phyloP scores from a whole-genome alignment of 352 stramenopile genomes.

The Aphanomyces cochlioides region DNA sequence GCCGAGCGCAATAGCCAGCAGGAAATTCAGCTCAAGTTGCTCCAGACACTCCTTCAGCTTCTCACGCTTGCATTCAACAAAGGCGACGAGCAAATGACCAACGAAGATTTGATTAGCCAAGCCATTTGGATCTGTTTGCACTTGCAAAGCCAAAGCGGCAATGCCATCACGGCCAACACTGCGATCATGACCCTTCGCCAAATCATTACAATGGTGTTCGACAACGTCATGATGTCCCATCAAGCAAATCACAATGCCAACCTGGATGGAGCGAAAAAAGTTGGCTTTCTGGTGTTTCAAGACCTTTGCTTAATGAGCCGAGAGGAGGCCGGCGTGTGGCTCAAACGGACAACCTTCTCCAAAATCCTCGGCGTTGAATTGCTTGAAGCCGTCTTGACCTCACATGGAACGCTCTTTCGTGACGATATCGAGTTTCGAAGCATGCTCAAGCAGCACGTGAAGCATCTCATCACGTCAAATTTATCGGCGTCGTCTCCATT shows the following conservation, averaged over 20 bases:
- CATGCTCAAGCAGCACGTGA: conserved; percentile 79
- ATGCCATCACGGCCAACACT: conserved; percentile 77
- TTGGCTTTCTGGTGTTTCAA: conserved; percentile 81
- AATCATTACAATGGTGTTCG: conserved; percentile 82
- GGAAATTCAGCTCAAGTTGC: conserved; percentile 84
- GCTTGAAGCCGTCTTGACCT: conserved; percentile 67
- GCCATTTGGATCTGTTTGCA: conserved; percentile 86
- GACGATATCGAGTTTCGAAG: conserved; percentile 68
- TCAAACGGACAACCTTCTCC: conserved; percentile 75
- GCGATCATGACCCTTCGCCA: conserved; percentile 86
- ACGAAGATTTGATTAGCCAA: conserved; percentile 83
- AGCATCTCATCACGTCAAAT: conserved; percentile 38
- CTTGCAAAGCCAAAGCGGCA: conserved; percentile 65
- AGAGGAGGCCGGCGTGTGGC: conserved; percentile 76
- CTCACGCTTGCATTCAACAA: conserved; percentile 55
- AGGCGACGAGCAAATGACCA: conserved; percentile 37
- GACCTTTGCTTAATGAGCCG: conserved; percentile 83
- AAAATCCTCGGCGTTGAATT: conserved; percentile 76
- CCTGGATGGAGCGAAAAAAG: conserved; percentile 49
- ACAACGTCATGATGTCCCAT: conserved; percentile 61
- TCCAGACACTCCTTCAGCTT: conserved; percentile 85
- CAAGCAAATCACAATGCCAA: conserved; percentile 23
- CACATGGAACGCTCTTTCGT: conserved; percentile 60
- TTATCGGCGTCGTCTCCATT: conserved; percentile 37
- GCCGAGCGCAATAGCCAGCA: conserved; percentile 80